These are phyloP conservation scores for Cymodocea nodosa DNA, from an alignment of 116 monocot genomes.

Conservation along the genomic window DNA sequence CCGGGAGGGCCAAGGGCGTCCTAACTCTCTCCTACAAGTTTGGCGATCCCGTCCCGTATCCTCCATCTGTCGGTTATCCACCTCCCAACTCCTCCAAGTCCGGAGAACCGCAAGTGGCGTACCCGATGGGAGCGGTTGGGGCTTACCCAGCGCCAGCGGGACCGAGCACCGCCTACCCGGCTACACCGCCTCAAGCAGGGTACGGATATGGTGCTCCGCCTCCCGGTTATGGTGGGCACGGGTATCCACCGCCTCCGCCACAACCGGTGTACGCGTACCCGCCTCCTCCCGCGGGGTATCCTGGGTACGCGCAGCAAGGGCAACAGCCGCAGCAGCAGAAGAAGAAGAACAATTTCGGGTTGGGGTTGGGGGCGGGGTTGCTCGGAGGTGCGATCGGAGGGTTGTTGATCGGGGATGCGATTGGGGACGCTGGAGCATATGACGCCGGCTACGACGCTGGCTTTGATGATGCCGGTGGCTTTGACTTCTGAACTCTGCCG, in stretches of 20 bases:
- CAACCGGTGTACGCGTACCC: neutral
- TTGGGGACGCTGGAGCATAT: conserved; percentile 25
- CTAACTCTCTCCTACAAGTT: conserved; percentile 48
- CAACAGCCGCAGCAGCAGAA: conserved; percentile 8
- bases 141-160: too few relatives aligned
- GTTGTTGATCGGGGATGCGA: conserved; percentile 37
- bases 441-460: conserved; percentile 41
- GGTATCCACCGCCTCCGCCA: neutral
- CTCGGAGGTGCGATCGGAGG: conserved; percentile 57
- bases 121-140: neutral
- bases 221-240: too few relatives aligned
- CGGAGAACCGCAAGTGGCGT: neutral
- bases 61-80: neutral
- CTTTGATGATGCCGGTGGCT: conserved; percentile 17
- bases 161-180: conserved; percentile 1
- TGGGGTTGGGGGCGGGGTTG: conserved; percentile 47
- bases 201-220: neutral
- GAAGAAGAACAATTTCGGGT: conserved; percentile 35
- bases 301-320: neutral
- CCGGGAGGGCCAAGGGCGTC: conserved; percentile 28
- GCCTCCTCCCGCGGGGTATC: too few relatives aligned
- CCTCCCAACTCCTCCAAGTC: neutral
- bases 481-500: conserved; percentile 3
- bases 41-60: conserved; percentile 10
- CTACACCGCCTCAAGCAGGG: conserved; percentile 5